Evolutionary conservation across 1,284 basidiomycete species (phyloP).

Genomic region (Cutaneotrichosporon cyanovorans): DNA sequence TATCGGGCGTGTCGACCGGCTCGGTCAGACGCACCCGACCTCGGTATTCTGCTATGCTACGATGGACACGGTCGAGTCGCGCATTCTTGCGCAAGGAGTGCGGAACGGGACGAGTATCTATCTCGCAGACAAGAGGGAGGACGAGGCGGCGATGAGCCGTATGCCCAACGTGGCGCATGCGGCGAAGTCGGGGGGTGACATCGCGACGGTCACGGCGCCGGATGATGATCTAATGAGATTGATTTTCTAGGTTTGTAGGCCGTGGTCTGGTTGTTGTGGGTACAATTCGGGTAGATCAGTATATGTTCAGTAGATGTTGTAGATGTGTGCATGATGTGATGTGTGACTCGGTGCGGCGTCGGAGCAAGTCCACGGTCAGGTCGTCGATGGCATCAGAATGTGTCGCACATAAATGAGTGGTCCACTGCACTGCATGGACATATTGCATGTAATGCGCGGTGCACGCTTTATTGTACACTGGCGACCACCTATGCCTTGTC

Average conservation of each 20-base stretch:
- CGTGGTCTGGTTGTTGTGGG: background rate
- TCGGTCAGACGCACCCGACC: conserved; percentile 40
- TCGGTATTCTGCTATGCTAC: conserved; percentile 44
- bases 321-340: no score
- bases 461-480: no score
- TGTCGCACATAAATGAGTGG: no score
- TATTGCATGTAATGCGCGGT: no score
- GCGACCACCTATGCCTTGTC: background rate
- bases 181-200: conserved; percentile 37
- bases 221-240: conserved; percentile 31
- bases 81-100: conserved; percentile 38
- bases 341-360: no score
- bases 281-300: no score
- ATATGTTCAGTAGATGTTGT: no score
- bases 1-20: conserved; percentile 16
- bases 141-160: conserved; percentile 21
- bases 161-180: conserved; percentile 38
- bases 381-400: no score
- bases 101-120: conserved; percentile 43
- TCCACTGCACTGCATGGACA: no score
- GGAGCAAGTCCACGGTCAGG: no score
- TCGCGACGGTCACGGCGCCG: conserved; percentile 20
- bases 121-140: conserved; percentile 28
- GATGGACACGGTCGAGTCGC: conserved; percentile 40
- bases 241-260: conserved; percentile 26